Conservation (phyloP, 768 basidiomycete species). For the Tricholoma bakamatsutake region DNA sequence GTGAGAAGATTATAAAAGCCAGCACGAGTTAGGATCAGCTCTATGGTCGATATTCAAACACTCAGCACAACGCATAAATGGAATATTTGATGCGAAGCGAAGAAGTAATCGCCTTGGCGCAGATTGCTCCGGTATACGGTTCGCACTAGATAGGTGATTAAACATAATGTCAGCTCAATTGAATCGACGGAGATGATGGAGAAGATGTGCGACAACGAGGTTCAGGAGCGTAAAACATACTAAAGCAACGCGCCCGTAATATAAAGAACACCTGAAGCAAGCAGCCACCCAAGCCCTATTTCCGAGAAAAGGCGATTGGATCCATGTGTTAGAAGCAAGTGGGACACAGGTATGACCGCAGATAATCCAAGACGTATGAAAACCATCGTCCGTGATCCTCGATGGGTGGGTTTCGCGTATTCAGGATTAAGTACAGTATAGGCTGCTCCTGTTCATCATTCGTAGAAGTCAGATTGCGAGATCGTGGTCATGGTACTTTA, state of each 20-base stretch:
- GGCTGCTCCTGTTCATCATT: slow-evolving; percentile 43
- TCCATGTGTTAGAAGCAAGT: slow-evolving; percentile 58
- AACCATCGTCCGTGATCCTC: slow-evolving; percentile 69
- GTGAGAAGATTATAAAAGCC: too few relatives aligned
- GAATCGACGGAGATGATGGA: slow-evolving; percentile 15
- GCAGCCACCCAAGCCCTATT: slow-evolving; percentile 69
- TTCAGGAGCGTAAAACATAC: slow-evolving; percentile 42
- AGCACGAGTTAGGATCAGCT: too few relatives aligned
- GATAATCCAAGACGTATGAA: slow-evolving; percentile 77
- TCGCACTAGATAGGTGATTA: slow-evolving; percentile 51
- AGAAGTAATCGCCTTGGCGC: slow-evolving; percentile 63
- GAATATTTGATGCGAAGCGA: slow-evolving; percentile 87
- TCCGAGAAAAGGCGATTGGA: slow-evolving; percentile 44
- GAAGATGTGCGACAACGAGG: slow-evolving; percentile 10
- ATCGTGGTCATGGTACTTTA: slow-evolving; percentile 6
- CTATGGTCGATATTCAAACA: too few relatives aligned
- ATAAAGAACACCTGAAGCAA: slow-evolving; percentile 68
- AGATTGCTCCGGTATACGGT: slow-evolving; percentile 73
- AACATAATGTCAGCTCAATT: slow-evolving; percentile 11
- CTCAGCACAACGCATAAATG: slow-evolving; percentile 76
- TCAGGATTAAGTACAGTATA: slow-evolving; percentile 75
- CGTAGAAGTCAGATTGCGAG: neutral
- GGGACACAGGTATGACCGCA: slow-evolving; percentile 62
- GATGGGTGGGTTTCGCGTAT: slow-evolving; percentile 69
- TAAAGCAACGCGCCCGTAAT: slow-evolving; percentile 77